These are phyloP conservation scores for Trichophyton schoenleinii DNA, from an alignment of 2,329 filamentous ascomycete species.

Conservation along the genomic window DNA sequence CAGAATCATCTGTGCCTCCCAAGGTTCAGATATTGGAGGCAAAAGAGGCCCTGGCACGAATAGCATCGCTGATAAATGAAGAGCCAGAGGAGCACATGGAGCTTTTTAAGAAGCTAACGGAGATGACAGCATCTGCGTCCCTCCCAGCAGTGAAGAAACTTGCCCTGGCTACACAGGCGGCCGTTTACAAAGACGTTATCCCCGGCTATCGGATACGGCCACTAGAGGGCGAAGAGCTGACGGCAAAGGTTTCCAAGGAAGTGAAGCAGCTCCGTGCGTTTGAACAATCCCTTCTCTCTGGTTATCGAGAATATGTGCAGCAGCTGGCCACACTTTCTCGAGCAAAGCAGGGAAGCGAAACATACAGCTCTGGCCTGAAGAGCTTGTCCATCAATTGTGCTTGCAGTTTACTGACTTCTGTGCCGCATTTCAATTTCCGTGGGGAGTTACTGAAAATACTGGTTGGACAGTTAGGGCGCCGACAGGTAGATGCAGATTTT, in stretches of 20 bases:
- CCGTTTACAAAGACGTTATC: slow-evolving; percentile 91
- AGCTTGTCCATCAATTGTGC: slow-evolving; percentile 74
- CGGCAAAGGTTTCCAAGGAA: slow-evolving; percentile 80
- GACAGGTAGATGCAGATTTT: slow-evolving; percentile 61
- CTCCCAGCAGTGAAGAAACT: slow-evolving; percentile 70
- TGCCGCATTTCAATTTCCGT: slow-evolving; percentile 96
- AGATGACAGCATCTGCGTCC: slow-evolving; percentile 54
- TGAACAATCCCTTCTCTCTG: slow-evolving; percentile 73
- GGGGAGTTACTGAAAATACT: slow-evolving; percentile 76
- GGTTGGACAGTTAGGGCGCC: slow-evolving; percentile 65
- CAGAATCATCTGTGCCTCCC: slow-evolving; percentile 53
- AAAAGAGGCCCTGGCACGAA: slow-evolving; percentile 81
- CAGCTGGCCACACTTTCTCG: slow-evolving; percentile 58
- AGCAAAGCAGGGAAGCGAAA: slow-evolving; percentile 31
- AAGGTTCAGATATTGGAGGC: slow-evolving; percentile 71
- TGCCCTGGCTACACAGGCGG: slow-evolving; percentile 70
- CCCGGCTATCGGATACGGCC: slow-evolving; percentile 91
- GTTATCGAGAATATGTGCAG: slow-evolving; percentile 75
- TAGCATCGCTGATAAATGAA: slow-evolving; percentile 72
- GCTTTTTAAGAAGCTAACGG: slow-evolving; percentile 63
- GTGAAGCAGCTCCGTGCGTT: slow-evolving; percentile 70
- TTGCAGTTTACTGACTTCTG: slow-evolving; percentile 64
- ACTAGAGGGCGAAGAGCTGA: slow-evolving; percentile 58
- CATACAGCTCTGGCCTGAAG: slow-evolving; percentile 39
- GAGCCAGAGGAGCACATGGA: slow-evolving; percentile 82